phyloP scores from a whole-genome alignment of 345 rosid genomes.

The Citrus glauca region DNA sequence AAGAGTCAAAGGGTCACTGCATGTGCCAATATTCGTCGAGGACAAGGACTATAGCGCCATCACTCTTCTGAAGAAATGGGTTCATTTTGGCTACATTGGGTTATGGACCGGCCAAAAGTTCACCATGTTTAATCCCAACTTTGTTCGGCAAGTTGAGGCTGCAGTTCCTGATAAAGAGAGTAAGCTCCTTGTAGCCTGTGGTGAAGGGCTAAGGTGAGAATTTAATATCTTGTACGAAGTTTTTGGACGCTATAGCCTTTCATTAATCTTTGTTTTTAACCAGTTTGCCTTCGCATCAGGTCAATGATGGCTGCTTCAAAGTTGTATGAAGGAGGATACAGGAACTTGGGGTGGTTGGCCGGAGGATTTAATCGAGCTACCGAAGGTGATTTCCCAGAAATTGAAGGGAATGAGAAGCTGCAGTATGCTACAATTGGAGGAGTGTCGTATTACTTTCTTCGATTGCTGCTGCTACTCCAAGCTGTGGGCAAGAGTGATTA shows the following conservation, averaged over 20 bases:
- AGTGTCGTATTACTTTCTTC: conserved; percentile 58
- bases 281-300: conserved; percentile 23
- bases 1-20: conserved; percentile 63
- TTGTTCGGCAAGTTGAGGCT: conserved; percentile 45
- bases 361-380: conserved; percentile 75
- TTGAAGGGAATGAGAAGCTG: conserved; percentile 64
- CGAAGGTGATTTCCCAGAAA: conserved; percentile 50
- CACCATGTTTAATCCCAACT: conserved; percentile 62
- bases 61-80: conserved; percentile 88
- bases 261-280: too few species aligned
- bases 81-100: conserved; percentile 87
- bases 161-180: conserved; percentile 56
- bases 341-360: conserved; percentile 74
- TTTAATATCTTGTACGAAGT: background rate
- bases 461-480: conserved; percentile 47
- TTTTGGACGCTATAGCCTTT: background rate
- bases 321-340: conserved; percentile 54
- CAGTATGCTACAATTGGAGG: conserved; percentile 89
- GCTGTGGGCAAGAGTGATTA: conserved; percentile 32
- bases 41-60: conserved; percentile 62
- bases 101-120: conserved; percentile 92
- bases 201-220: conserved; percentile 84
- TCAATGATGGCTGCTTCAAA: conserved; percentile 62
- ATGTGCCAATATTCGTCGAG: conserved; percentile 73
- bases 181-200: conserved; percentile 80